Conservation (phyloP, 139 green algal genomes). For the Haematococcus lacustris region DNA sequence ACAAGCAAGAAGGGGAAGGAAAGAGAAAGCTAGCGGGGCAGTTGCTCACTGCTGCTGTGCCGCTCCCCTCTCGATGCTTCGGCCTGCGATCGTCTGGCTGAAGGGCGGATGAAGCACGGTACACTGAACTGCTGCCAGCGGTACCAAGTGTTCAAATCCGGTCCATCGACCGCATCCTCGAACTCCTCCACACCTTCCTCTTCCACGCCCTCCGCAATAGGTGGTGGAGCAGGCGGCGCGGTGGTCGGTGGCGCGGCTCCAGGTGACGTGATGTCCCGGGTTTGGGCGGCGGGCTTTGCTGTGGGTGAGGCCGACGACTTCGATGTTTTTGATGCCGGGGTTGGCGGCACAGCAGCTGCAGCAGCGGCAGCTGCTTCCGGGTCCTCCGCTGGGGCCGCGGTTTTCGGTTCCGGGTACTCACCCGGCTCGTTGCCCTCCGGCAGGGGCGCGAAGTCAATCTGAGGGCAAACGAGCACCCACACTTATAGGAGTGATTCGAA, state of each 20-base stretch:
- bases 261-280: no score
- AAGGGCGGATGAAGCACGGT: slow-evolving; percentile 32
- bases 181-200: background rate
- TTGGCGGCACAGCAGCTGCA: no score
- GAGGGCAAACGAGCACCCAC: background rate
- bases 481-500: no score
- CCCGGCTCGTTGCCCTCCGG: slow-evolving; percentile 10
- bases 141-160: slow-evolving; percentile 24
- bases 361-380: no score
- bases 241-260: no score
- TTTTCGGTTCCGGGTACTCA: background rate
- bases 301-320: no score
- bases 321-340: no score
- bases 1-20: no score
- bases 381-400: no score
- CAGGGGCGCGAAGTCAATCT: slow-evolving; percentile 36
- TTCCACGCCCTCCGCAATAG: background rate
- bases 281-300: no score
- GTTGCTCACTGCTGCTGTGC: slow-evolving; percentile 4
- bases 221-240: background rate
- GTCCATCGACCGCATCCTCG: background rate
- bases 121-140: slow-evolving; percentile 23
- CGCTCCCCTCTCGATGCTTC: background rate
- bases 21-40: slow-evolving; percentile 1
- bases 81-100: background rate